Evolutionary conservation across 2,329 filamentous ascomycete genomes (phyloP), one percentile per base, ranked within the genome.

Genomic region (Magnaporthiopsis rhizophila): DNA sequence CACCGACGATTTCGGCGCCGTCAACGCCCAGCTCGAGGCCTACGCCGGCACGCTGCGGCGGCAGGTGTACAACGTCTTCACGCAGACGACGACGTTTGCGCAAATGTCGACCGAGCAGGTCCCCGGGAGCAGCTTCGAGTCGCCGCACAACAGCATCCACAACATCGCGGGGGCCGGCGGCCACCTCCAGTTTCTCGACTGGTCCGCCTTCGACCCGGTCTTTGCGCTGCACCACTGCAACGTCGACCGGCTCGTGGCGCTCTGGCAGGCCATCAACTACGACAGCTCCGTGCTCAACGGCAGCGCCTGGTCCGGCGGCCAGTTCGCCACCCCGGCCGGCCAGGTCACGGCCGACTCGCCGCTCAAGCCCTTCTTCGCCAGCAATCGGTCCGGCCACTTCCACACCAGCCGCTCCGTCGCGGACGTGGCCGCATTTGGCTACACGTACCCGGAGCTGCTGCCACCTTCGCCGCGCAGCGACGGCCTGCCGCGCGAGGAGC

Each of bases 241-340:
- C 70, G 77, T 89, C 64, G 85, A 89, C 69, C 80, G 86, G 24
- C 77, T 88, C 15, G 82, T 85, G 66, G 80, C 83, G 2, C 72
- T 82, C 64, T 82, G 77, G 77, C 74, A 80, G 69, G 76, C 74
- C 21, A 73, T 79, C 50, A 70, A 80, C 65, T 72, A 71, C 64
- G 67, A 73, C 32, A 66, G 68, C 8, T 71, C 74, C n/a, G 73
- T 75, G 24, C 74, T 72, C 58, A 65, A 68, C 21, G 67, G 70
- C 30, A 69, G 72, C 21, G 66, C 62, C 9, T 64, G 66, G 62
- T 63, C 50, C 6, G 69, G 73, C 58, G 74, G 75, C 34, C 71
- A 73, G 60, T 86, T 74, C 68, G 78, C 73, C 59, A 80, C 79
- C 11, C 72, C 76, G 0, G 62, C 66, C 3, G 77, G 78, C 11